A percentile compares a stretch with the other conserved stretches of the same genome.
Evolutionary conservation across 1,284 basidiomycete genomes (phyloP).

Genomic region (Leccinum ponderosum): DNA sequence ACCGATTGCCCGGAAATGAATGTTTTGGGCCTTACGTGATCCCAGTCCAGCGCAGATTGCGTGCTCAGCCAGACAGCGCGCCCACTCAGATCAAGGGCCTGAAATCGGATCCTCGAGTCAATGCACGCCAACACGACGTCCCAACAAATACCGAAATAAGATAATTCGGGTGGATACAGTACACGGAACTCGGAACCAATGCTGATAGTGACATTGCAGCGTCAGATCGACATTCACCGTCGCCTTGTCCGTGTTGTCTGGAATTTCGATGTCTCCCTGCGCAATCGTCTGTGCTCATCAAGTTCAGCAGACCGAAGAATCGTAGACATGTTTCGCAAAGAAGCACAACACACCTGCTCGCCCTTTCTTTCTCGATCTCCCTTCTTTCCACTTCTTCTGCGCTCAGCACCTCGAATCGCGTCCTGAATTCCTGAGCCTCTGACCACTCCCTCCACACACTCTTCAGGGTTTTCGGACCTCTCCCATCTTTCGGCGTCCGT

Average conservation of each 20-base stretch:
- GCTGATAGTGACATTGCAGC: conserved; percentile 6
- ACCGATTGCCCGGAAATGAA: conserved; percentile 20
- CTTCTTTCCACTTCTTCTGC: conserved; percentile 90
- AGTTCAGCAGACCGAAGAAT: conserved; percentile 1
- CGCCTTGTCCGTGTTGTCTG: conserved; percentile 55
- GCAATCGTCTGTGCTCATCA: conserved; percentile 50
- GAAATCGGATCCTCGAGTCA: conserved; percentile 4
- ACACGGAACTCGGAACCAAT: conserved; percentile 7
- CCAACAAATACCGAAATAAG: conserved; percentile 32
- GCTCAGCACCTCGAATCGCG: conserved; percentile 83
- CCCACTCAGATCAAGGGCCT: conserved; percentile 13
- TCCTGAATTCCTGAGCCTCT: conserved; percentile 89
- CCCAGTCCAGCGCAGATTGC: conserved; percentile 2
- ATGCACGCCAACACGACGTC: conserved; percentile 11
- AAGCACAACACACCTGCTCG: conserved; percentile 52
- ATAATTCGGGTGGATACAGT: conserved; percentile 10
- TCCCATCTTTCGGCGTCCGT: conserved; percentile 64
- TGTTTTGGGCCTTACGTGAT: conserved; percentile 14
- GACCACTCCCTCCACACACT: conserved; percentile 96
- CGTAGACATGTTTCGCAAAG: background rate
- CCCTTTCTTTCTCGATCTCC: conserved; percentile 81
- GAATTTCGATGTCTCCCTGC: conserved; percentile 76
- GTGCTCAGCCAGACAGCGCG: conserved; percentile 9
- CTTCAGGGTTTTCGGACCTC: conserved; percentile 79
- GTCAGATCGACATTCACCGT: conserved; percentile 26